Evolutionary conservation across 2,329 filamentous ascomycete genomes (phyloP).

Genomic region (Colletotrichum cuscutae): DNA sequence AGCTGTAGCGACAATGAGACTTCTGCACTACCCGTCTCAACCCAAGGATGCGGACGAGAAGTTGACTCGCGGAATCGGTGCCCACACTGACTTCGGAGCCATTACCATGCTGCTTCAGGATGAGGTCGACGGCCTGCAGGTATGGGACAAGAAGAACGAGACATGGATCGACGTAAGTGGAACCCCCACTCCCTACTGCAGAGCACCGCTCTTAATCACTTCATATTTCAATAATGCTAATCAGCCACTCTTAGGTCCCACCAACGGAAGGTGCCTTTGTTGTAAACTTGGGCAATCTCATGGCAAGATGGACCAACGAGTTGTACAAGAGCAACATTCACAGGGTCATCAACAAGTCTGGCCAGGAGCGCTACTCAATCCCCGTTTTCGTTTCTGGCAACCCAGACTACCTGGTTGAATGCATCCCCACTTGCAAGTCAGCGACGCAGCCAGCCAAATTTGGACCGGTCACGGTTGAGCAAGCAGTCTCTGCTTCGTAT

Average conservation of each 20-base stretch:
- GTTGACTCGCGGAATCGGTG: conserved; percentile 53
- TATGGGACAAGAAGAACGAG: conserved; percentile 54
- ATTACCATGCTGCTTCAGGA: conserved; percentile 67
- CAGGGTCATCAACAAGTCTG: conserved; percentile 63
- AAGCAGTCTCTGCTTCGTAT: conserved; percentile 45
- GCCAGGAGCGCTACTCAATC: conserved; percentile 63
- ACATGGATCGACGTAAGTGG: conserved; percentile 53
- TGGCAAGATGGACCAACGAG: conserved; percentile 61
- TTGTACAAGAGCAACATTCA: conserved; percentile 64
- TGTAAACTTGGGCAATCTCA: conserved; percentile 62
- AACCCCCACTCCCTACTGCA: neutral
- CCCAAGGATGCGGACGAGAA: conserved; percentile 45
- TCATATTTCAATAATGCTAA: neutral
- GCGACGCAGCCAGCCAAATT: conserved; percentile 42
- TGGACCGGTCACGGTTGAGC: conserved; percentile 44
- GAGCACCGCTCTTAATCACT: neutral
- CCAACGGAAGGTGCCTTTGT: conserved; percentile 59
- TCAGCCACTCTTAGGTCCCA: conserved; percentile 44
- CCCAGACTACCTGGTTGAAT: conserved; percentile 51
- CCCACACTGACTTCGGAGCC: conserved; percentile 66
- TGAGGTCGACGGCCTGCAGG: conserved; percentile 60
- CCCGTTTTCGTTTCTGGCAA: conserved; percentile 68
- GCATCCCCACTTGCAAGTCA: conserved; percentile 44
- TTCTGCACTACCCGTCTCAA: conserved; percentile 61
- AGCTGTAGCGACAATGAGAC: conserved; percentile 53